These are phyloP conservation scores for Nitzschia sp. DNA, from an alignment of 108 stramenopile species.

Conservation along the genomic window DNA sequence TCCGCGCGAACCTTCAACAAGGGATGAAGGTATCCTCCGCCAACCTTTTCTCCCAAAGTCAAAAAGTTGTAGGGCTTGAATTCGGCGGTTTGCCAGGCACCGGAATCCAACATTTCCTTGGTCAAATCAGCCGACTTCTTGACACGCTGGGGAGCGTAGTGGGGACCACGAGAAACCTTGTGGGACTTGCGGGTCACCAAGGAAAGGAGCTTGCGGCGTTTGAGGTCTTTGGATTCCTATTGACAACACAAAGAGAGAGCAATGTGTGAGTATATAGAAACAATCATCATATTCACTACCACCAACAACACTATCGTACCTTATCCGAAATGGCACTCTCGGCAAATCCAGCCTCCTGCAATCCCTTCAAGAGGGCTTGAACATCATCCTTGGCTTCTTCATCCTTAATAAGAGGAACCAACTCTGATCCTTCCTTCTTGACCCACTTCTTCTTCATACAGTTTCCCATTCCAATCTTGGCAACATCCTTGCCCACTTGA, in stretches of 20 bases:
- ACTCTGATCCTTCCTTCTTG: constrained; percentile 75
- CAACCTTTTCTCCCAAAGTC: constrained; percentile 87
- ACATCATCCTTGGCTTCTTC: constrained; percentile 61
- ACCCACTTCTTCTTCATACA: constrained; percentile 94
- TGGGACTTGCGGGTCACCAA: constrained; percentile 87
- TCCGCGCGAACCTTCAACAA: constrained; percentile 94
- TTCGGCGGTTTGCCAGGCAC: constrained; percentile 82
- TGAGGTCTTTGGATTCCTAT: constrained; percentile 48
- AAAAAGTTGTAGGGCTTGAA: constrained; percentile 98
- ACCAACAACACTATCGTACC: constrained; percentile 28
- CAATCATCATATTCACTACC: constrained; percentile 5
- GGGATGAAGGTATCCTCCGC: constrained; percentile 95
- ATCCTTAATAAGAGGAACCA: constrained; percentile 46
- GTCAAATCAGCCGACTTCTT: constrained; percentile 96
- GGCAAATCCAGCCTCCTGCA: constrained; percentile 44
- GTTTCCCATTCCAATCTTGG: constrained; percentile 94
- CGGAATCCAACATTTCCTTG: constrained; percentile 95
- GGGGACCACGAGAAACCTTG: constrained; percentile 75
- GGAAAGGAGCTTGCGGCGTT: constrained; percentile 64
- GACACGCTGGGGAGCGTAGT: constrained; percentile 78
- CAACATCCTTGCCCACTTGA: constrained; percentile 73
- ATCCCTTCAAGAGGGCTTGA: constrained; percentile 46
- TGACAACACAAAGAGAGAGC: not conserved
- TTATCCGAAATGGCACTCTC: constrained; percentile 50
- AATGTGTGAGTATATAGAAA: not conserved